Base-by-base conservation (phyloP, 768 basidiomycete genomes). In the Mycena galopus region DNA sequence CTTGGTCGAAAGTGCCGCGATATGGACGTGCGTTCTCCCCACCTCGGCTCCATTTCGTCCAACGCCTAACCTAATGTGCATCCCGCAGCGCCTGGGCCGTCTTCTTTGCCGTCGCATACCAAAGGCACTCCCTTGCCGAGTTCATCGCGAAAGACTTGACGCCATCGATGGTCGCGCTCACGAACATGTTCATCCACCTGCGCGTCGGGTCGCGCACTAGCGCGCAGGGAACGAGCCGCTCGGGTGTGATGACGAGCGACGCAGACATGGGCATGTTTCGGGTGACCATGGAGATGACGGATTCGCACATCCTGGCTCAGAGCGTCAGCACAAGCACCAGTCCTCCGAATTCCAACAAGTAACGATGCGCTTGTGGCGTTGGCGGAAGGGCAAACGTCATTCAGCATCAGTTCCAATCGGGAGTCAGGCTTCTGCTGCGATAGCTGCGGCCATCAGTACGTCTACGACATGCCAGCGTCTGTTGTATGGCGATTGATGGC, bases 91-190 rank as follows among this genome's bases (percentile, higher is more conserved):
- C 51, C 14, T 61, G 67, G 67, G 23, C 29, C 4, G 30, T 69
- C 67, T 69, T 69, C 67, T 69, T 57, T 23, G 47, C 50, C 11
- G 51, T 44, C 23, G 37, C 60, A 51, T 44, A 61, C 44, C 27
- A 62, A n/a, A 4, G 10, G 7, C 23, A 33, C 33, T 53, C 33
- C 32, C 11, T 55, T 14, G 21, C 30, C 5, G 0, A 27, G 32
- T 19, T 37, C 51, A 35, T 53, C 23, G 33, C 25, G 33, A 27
- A 11, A 27, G 51, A 65, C 50, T 35, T 65, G 63, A 55, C 32
- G 23, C 32, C 63, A 27, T 21, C n/a, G 33, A 65, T 55, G 14
- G 25, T 65, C 23, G 63, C 16, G 29, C 51, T 65, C 63, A 27
- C 25, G 32, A 65, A 65, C 25, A 65, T 65, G 32, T 27, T 53